Percentiles rank a stretch among this genome's conserved stretches.
These are phyloP conservation scores for Byssothecium circinans DNA, from an alignment of 2,329 filamentous ascomycete species.

Conservation along the genomic window DNA sequence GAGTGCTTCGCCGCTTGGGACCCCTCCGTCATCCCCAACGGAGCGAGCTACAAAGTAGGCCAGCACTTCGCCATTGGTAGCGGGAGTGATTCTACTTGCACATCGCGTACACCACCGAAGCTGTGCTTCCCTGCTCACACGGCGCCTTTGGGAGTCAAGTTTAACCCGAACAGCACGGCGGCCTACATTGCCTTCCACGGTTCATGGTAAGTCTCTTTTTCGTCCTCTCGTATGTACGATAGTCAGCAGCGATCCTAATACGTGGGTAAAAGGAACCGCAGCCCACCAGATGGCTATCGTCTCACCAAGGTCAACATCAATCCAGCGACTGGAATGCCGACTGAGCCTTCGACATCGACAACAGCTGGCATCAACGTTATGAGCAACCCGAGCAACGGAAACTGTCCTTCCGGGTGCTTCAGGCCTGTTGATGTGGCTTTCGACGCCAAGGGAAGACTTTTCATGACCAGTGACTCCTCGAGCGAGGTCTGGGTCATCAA, in stretches of 20 bases:
- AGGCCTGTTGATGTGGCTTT: constrained; percentile 22
- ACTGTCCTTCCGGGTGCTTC: constrained; percentile 20
- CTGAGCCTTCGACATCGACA: constrained; percentile 16
- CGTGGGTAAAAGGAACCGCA: constrained; percentile 12
- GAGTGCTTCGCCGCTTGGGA: constrained; percentile 66
- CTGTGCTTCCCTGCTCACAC: constrained; percentile 52
- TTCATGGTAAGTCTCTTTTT: constrained; percentile 53
- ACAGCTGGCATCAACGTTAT: constrained; percentile 23
- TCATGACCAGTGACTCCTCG: constrained; percentile 24
- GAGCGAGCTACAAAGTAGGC: constrained; percentile 46
- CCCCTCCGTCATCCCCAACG: constrained; percentile 52
- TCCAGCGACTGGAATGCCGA: constrained; percentile 26
- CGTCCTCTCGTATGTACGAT: background rate
- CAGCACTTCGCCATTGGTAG: constrained; percentile 49
- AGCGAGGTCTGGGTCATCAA: constrained; percentile 24
- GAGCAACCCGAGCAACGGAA: constrained; percentile 17
- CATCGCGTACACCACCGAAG: constrained; percentile 46
- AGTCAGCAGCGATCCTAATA: background rate
- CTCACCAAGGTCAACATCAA: constrained; percentile 19
- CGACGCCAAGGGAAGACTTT: constrained; percentile 19
- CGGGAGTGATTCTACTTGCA: constrained; percentile 20
- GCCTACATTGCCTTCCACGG: constrained; percentile 72
- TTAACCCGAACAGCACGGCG: constrained; percentile 56
- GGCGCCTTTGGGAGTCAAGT: constrained; percentile 67
- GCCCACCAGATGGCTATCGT: constrained; percentile 23